Evolutionary conservation across 148 eudicot species (phyloP).

Genomic region (Diospyros kaki): DNA sequence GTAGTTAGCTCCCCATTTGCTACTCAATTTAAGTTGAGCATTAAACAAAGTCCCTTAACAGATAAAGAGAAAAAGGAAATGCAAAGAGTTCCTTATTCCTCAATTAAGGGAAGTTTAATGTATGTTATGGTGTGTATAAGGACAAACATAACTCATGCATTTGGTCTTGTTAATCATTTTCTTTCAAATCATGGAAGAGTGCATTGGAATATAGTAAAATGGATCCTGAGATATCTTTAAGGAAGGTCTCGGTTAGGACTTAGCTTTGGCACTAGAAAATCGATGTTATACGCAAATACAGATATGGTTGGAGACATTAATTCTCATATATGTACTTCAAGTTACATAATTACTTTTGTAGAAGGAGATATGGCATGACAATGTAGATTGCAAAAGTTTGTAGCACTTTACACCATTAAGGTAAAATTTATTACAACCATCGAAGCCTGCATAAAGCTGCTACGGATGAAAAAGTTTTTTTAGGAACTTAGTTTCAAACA

Average conservation of each 20-base stretch:
- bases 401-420: background rate
- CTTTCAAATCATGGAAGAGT: no score
- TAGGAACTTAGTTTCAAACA: background rate
- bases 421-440: background rate
- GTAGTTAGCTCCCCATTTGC: no score
- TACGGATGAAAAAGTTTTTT: background rate
- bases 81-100: no score
- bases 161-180: no score
- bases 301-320: background rate
- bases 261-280: background rate
- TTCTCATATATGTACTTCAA: background rate
- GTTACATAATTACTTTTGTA: background rate
- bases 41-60: no score
- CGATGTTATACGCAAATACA: background rate
- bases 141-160: no score
- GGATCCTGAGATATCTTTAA: background rate
- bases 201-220: no score
- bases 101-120: no score
- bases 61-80: no score
- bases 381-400: background rate
- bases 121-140: no score
- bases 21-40: no score
- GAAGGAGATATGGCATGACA: background rate
- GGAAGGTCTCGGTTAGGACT: background rate
- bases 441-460: background rate